Evolutionary conservation across 2,329 filamentous ascomycete genomes (phyloP).

Genomic region (Didymella segeticola): DNA sequence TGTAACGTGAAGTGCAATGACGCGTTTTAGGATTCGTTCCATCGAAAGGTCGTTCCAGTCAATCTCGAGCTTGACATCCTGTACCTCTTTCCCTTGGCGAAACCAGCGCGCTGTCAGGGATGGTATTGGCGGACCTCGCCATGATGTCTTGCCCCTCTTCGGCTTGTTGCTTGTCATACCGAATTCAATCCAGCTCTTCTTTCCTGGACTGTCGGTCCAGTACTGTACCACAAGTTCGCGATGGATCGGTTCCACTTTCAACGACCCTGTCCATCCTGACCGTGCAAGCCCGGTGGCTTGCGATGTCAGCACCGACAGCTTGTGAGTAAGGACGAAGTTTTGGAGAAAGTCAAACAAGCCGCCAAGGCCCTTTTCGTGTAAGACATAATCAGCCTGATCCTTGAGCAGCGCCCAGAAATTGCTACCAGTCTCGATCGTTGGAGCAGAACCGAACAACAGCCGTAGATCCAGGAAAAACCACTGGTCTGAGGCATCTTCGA

Average conservation of each 20-base stretch:
- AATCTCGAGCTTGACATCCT: slow-evolving; percentile 70
- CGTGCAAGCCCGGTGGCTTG: slow-evolving; percentile 76
- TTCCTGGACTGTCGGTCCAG: slow-evolving; percentile 74
- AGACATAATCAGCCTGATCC: slow-evolving; percentile 71
- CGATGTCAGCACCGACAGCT: slow-evolving; percentile 80
- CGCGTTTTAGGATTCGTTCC: slow-evolving; percentile 73
- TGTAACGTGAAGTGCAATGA: slow-evolving; percentile 77
- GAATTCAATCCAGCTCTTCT: slow-evolving; percentile 91
- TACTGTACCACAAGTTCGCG: slow-evolving; percentile 88
- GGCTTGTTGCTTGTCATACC: slow-evolving; percentile 73
- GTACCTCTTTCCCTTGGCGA: slow-evolving; percentile 77
- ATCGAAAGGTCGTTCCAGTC: slow-evolving; percentile 73
- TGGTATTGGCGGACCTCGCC: slow-evolving; percentile 43
- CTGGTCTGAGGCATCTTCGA: slow-evolving; percentile 81
- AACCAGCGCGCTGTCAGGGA: slow-evolving; percentile 78
- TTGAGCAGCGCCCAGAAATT: slow-evolving; percentile 66
- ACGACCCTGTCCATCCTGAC: slow-evolving; percentile 76
- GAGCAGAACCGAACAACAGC: slow-evolving; percentile 76
- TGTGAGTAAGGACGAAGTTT: slow-evolving; percentile 86
- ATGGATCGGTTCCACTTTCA: slow-evolving; percentile 80
- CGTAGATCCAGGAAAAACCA: slow-evolving; percentile 95
- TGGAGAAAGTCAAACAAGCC: slow-evolving; percentile 89
- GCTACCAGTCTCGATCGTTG: slow-evolving; percentile 63
- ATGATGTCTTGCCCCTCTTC: slow-evolving; percentile 44
- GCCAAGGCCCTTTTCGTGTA: slow-evolving; percentile 72